Conservation (phyloP, 116 monocot species). For the Dioscorea cayenensis region DNA sequence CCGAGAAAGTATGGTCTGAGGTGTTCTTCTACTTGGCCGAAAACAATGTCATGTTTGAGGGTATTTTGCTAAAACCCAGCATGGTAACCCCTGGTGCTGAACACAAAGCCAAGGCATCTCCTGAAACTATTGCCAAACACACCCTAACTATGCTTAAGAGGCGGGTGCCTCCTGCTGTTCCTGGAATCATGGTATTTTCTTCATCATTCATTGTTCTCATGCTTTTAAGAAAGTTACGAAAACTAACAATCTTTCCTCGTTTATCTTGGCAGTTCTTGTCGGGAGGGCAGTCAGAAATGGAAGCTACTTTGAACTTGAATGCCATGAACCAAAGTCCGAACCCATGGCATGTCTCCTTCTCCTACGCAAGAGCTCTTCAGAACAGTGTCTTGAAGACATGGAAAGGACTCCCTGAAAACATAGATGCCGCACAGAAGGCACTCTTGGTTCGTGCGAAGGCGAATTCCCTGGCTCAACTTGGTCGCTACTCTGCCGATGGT, state of each 20-base stretch:
- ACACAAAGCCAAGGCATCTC: constrained; percentile 83
- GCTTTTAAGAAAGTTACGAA: too few species aligned
- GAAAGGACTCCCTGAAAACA: constrained; percentile 81
- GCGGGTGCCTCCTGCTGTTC: constrained; percentile 91
- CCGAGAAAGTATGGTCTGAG: constrained; percentile 90
- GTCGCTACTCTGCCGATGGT: constrained; percentile 54
- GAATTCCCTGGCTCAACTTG: constrained; percentile 87
- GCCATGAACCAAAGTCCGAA: constrained; percentile 94
- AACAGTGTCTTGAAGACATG: constrained; percentile 89
- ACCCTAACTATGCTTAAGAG: constrained; percentile 71
- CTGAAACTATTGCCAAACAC: constrained; percentile 68
- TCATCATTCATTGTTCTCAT: not conserved
- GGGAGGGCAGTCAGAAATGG: constrained; percentile 87
- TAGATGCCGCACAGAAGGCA: constrained; percentile 65
- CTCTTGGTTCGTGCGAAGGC: constrained; percentile 82
- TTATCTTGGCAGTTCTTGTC: constrained; percentile 71
- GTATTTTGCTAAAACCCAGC: constrained; percentile 91
- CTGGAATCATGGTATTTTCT: constrained; percentile 88
- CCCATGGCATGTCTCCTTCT: constrained; percentile 98
- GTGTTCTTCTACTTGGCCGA: constrained; percentile 90
- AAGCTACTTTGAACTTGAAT: constrained; percentile 90
- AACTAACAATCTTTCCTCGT: not conserved
- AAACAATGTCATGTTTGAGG: constrained; percentile 93
- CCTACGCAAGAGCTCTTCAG: constrained; percentile 91
- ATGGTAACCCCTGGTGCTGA: constrained; percentile 99